Conservation (phyloP, 768 basidiomycete genomes). For the Boletus patriciae region DNA sequence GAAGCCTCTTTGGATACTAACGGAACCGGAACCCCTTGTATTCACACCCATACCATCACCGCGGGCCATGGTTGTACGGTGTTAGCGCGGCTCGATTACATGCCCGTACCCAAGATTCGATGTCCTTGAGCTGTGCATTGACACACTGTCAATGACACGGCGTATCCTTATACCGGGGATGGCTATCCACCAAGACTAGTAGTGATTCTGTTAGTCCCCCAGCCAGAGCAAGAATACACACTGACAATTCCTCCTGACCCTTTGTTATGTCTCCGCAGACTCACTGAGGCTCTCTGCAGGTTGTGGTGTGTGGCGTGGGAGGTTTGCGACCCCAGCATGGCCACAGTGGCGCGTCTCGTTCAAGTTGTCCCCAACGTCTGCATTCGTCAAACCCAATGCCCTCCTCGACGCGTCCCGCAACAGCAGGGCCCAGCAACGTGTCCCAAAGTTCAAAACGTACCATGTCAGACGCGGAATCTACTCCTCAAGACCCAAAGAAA, state of each 20-base stretch:
- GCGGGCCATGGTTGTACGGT: too few species aligned
- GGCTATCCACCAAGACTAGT: too few species aligned
- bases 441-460: conserved; percentile 13
- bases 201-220: not conserved
- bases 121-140: not conserved
- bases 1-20: too few species aligned
- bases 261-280: not conserved
- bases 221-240: not conserved
- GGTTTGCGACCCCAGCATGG: not conserved
- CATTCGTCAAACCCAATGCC: conserved; percentile 20
- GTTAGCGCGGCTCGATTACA: too few species aligned
- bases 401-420: conserved; percentile 22
- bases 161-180: not conserved
- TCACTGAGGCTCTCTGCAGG: not conserved
- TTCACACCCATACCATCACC: too few species aligned
- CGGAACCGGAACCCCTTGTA: too few species aligned
- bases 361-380: not conserved
- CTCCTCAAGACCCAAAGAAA: conserved; percentile 25
- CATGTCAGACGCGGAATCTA: conserved; percentile 27
- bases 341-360: not conserved
- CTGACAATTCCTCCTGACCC: not conserved
- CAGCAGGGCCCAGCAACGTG: conserved; percentile 15
- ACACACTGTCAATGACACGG: too few species aligned
- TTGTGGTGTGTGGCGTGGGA: conserved; percentile 28
- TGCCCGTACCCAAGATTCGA: too few species aligned